A percentile compares a stretch with the other conserved stretches of the same genome.
Evolutionary conservation across 345 rosid species (phyloP).

Genomic region (Eucalyptus microcorys): DNA sequence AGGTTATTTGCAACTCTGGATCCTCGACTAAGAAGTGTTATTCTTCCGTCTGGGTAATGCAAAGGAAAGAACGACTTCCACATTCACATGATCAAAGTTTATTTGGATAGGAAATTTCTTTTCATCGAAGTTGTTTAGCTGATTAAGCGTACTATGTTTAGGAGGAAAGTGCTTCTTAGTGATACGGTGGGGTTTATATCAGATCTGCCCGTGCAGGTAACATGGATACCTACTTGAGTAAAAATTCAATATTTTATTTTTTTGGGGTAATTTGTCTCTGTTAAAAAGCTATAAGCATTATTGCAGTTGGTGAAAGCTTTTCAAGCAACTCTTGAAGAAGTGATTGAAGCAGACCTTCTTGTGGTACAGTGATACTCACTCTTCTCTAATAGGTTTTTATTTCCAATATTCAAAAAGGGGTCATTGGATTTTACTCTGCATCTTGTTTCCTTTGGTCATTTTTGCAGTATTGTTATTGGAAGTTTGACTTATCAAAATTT

Average conservation of each 20-base stretch:
- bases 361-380: constrained; percentile 36
- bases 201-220: constrained; percentile 88
- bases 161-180: constrained; percentile 77
- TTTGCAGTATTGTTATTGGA: not conserved
- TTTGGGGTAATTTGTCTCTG: not conserved
- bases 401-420: not conserved
- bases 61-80: not conserved
- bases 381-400: not conserved
- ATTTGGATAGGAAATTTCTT: not conserved
- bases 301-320: constrained; percentile 83
- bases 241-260: not conserved
- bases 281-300: not conserved
- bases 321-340: constrained; percentile 92
- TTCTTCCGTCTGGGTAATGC: constrained; percentile 74
- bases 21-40: constrained; percentile 52
- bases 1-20: constrained; percentile 87
- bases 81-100: not conserved
- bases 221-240: not conserved
- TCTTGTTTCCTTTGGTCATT: not conserved
- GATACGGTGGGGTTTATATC: constrained; percentile 98
- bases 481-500: not conserved
- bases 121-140: not conserved
- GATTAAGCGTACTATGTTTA: constrained; percentile 8
- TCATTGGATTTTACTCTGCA: not conserved
- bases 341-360: constrained; percentile 85